A percentile compares a stretch with the other conserved stretches of the same genome.
Conservation (phyloP, 2,329 filamentous ascomycete genomes). For the Chalaropsis ovoidea region DNA sequence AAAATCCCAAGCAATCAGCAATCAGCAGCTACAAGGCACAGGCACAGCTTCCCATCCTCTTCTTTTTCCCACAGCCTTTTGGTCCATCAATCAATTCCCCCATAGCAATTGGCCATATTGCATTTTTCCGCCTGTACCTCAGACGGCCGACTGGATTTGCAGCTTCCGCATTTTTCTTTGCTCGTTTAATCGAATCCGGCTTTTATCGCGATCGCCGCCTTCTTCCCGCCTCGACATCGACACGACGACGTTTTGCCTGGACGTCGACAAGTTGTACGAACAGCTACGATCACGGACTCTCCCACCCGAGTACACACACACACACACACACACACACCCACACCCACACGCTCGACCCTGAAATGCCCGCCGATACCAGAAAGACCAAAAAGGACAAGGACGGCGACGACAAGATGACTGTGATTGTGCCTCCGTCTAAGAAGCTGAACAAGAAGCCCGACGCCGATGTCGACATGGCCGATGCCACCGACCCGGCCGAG, state of each 20-base stretch:
- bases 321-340: neutral
- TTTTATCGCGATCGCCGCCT: no score
- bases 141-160: no score
- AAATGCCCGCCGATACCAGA: constrained; percentile 23
- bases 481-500: constrained; percentile 39
- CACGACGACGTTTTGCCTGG: no score
- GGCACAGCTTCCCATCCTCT: neutral
- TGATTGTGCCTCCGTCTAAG: constrained; percentile 67
- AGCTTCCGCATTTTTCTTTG: no score
- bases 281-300: neutral
- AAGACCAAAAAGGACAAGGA: constrained; percentile 41
- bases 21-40: constrained; percentile 1
- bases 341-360: neutral
- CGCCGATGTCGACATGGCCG: constrained; percentile 62
- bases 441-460: constrained; percentile 54
- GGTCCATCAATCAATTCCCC: neutral
- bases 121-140: no score
- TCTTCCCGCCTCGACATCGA: no score
- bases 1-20: constrained; percentile 2
- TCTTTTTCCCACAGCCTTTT: neutral
- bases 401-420: constrained; percentile 69
- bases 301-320: no score
- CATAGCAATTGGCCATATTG: neutral
- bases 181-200: no score
- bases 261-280: no score